phyloP scores from a whole-genome alignment of 192 early-diverging fungal genomes.

The Gryganskiella cystojenkinii region DNA sequence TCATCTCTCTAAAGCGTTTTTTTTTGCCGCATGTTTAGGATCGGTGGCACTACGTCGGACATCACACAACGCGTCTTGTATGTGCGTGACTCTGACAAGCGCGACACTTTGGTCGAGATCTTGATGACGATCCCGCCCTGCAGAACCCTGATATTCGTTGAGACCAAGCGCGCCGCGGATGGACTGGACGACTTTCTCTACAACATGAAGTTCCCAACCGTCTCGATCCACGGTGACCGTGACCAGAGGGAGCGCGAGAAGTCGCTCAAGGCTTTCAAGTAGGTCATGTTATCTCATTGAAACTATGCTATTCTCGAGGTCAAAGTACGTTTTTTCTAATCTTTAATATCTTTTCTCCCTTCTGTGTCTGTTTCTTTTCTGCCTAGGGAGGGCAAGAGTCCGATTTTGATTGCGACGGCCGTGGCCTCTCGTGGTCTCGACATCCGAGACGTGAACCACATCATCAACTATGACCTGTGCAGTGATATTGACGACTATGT shows the following conservation, averaged over 20 bases:
- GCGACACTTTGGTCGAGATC: conserved; percentile 63
- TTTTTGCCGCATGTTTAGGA: too few relatives aligned
- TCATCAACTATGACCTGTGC: conserved; percentile 89
- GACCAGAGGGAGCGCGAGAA: conserved; percentile 83
- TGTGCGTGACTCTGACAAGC: conserved; percentile 72
- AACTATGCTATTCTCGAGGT: not conserved
- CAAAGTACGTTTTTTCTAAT: too few relatives aligned
- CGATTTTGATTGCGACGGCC: conserved; percentile 89
- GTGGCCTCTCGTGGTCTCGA: conserved; percentile 90
- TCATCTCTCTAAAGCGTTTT: too few relatives aligned
- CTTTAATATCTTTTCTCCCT: not conserved
- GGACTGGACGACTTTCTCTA: conserved; percentile 76
- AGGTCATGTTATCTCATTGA: not conserved
- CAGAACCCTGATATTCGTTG: conserved; percentile 85
- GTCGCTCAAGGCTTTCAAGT: conserved; percentile 77
- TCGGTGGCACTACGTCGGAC: conserved; percentile 36
- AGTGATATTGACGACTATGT: conserved; percentile 88
- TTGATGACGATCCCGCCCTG: conserved; percentile 58
- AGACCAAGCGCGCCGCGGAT: conserved; percentile 85
- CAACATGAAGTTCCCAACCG: conserved; percentile 77
- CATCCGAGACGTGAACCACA: conserved; percentile 85
- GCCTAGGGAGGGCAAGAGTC: conserved; percentile 53
- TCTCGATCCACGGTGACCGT: conserved; percentile 88
- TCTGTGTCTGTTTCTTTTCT: not conserved
- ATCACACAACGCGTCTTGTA: conserved; percentile 61